Evolutionary conservation across 148 eudicot genomes (phyloP), one percentile per base, ranked within the genome.

Genomic region (Rheum nobile): DNA sequence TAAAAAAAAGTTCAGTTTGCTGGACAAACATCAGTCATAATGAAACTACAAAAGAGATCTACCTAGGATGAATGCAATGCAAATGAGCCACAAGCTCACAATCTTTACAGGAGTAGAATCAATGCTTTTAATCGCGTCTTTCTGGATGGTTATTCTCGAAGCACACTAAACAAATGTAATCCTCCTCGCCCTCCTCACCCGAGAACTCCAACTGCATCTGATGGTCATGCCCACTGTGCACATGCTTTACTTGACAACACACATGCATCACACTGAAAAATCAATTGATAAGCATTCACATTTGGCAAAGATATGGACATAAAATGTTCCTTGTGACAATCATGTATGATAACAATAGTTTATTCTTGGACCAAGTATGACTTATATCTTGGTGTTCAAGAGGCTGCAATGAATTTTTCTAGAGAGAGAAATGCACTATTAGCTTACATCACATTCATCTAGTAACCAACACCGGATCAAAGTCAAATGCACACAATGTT

Each of bases 31-130:
- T 9, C 46, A 9, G n/a, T 42, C 2, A 12, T 9, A 47, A 47
- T 47, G 52, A n/a, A 47, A 0, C 19, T 17, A 0, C 0, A 16
- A 50, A 54, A 9, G 3, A 19, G 68, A 29, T 4, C 68, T 61
- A 61, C n/a, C 11, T 63, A 12, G 21, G n/a, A 63, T 31, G 69
- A 28, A 70, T 38, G 32, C 72, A 70, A 39, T 9, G 48, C 48
- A 70, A 37, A 70, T 70, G 72, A 70, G 72, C 72, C 16, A 24
- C 46, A 70, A n/a, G 39, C 14, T 2, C 72, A 70, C 48, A 70
- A 16, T 70, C 72, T 39, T 70, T 29, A 70, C 72, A 70, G 3
- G 44, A 38, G 19, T 70, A 70, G 48, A 21, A 70, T 48, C 72
- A 70, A 11, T 28, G 6, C 32, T 38, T 38, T 8, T 48, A 48